Evolutionary conservation across 257 asterid species (phyloP).

Genomic region (Vinca minor): DNA sequence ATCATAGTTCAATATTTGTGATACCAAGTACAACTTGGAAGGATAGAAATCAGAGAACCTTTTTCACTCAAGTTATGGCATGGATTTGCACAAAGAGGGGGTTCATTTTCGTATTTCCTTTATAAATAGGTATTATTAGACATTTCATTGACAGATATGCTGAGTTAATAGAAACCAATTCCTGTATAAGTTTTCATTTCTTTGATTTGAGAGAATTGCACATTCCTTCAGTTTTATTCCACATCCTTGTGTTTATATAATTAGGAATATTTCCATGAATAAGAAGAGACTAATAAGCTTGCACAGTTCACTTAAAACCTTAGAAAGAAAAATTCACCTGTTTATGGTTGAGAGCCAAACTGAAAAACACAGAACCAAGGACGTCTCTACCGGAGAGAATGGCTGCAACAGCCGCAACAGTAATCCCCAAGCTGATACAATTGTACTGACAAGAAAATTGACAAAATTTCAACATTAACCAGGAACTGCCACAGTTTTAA

Average conservation of each 20-base stretch:
- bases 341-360: conserved; percentile 94
- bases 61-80: background rate
- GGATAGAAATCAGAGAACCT: background rate
- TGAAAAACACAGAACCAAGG: conserved; percentile 65
- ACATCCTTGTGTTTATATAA: background rate
- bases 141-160: background rate
- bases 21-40: background rate
- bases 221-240: background rate
- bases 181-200: background rate
- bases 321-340: conserved; percentile 43
- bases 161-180: background rate
- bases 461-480: conserved; percentile 14
- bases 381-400: conserved; percentile 67
- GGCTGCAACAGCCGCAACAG: conserved; percentile 80
- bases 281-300: background rate
- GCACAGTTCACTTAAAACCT: background rate
- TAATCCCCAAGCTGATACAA: conserved; percentile 87
- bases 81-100: background rate
- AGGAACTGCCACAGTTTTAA: background rate
- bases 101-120: background rate
- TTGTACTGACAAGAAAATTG: conserved; percentile 53
- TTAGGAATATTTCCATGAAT: background rate
- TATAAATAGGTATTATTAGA: background rate
- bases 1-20: background rate
- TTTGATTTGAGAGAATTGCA: background rate